Percentiles rank a stretch among this genome's conserved stretches.
Evolutionary conservation across 768 basidiomycete species (phyloP).

Genomic region (Tylopilus subfusipes): DNA sequence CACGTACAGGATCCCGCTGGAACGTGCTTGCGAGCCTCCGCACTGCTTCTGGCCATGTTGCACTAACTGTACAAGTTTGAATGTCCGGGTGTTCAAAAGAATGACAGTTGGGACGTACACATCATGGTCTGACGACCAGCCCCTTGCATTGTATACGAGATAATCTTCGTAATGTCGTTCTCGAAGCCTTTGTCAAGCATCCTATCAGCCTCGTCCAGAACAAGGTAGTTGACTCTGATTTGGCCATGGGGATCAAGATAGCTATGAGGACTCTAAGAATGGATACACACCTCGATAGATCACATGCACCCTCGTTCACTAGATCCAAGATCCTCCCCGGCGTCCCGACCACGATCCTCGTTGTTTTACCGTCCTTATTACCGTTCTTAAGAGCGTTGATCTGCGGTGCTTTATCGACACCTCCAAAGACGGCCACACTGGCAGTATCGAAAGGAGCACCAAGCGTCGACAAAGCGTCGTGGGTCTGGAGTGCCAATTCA

Average conservation of each 20-base stretch:
- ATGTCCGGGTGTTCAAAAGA: neutral
- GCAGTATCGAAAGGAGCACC: conserved; percentile 72
- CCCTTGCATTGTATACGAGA: conserved; percentile 64
- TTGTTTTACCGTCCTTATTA: conserved; percentile 47
- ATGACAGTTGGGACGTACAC: conserved; percentile 55
- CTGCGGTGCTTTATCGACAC: conserved; percentile 88
- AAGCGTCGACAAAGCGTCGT: conserved; percentile 72
- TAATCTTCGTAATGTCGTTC: conserved; percentile 92
- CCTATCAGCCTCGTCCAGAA: conserved; percentile 95
- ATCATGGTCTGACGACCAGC: conserved; percentile 86
- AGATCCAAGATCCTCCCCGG: conserved; percentile 92
- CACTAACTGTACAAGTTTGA: conserved; percentile 62
- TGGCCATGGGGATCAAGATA: neutral
- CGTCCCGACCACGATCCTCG: conserved; percentile 89
- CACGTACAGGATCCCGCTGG: conserved; percentile 76
- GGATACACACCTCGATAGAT: conserved; percentile 64
- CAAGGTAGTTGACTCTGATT: conserved; percentile 79
- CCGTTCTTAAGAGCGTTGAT: conserved; percentile 59
- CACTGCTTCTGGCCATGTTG: conserved; percentile 97
- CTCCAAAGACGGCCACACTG: conserved; percentile 89
- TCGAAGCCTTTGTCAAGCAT: conserved; percentile 99
- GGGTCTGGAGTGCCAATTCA: conserved; percentile 94
- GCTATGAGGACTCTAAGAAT: neutral
- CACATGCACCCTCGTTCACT: conserved; percentile 81
- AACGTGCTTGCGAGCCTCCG: conserved; percentile 86